Percentiles rank a stretch among this genome's conserved stretches.
Conservation (phyloP, 164 flowering plant species). For the Pachysandra terminalis region DNA sequence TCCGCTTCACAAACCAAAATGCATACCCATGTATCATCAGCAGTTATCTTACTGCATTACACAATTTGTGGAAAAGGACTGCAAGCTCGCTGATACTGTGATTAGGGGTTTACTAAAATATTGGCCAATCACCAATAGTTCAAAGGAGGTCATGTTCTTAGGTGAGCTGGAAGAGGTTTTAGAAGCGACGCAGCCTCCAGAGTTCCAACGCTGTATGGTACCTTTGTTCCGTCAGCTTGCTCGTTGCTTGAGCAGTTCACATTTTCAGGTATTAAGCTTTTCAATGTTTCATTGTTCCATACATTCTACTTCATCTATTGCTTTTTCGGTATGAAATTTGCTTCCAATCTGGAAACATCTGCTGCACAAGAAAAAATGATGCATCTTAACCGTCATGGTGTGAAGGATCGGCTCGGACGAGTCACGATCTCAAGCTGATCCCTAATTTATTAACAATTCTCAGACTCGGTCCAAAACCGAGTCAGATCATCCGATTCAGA, state of each 20-base stretch:
- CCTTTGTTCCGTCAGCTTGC: conserved; percentile 65
- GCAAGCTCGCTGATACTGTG: conserved; percentile 80
- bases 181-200: conserved; percentile 52
- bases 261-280: conserved; percentile 57
- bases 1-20: conserved; percentile 62
- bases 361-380: conserved; percentile 6
- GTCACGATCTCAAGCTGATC: no score
- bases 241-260: conserved; percentile 65
- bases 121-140: conserved; percentile 49
- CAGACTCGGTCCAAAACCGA: no score
- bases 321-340: not conserved
- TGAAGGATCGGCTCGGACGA: no score
- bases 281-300: not conserved
- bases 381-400: not conserved
- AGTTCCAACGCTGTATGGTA: conserved; percentile 77
- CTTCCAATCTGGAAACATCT: conserved; percentile 6
- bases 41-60: conserved; percentile 76
- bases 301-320: not conserved
- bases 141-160: conserved; percentile 49
- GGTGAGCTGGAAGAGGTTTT: conserved; percentile 51
- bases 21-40: conserved; percentile 74
- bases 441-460: no score
- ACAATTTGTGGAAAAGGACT: conserved; percentile 87
- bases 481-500: no score
- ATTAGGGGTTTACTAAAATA: conserved; percentile 47